These are phyloP conservation scores for Eurotiales sp. DNA, from an alignment of 2,329 filamentous ascomycete genomes.

Conservation along the genomic window DNA sequence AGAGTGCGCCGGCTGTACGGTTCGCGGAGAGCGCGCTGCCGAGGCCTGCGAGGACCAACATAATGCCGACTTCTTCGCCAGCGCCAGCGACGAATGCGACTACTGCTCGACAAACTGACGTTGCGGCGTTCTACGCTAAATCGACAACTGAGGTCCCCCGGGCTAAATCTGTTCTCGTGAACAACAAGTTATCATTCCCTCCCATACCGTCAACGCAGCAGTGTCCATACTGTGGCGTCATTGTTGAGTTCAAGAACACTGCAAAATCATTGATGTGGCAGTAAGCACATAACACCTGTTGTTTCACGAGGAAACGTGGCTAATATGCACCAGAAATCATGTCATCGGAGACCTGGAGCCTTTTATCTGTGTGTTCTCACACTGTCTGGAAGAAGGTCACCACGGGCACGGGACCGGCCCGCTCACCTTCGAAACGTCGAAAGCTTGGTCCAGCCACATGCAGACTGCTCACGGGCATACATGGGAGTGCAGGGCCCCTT, in stretches of 20 bases:
- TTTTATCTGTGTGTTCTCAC: background rate
- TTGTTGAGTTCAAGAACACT: background rate
- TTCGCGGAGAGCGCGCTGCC: background rate
- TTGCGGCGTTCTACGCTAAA: background rate
- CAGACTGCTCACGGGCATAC: background rate
- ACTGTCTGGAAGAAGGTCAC: background rate
- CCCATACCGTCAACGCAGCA: background rate
- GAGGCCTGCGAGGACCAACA: background rate
- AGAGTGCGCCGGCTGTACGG: background rate
- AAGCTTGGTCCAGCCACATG: background rate
- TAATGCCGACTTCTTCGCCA: background rate
- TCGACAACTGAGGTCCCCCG: background rate
- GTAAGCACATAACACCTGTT: background rate
- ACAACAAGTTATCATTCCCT: background rate
- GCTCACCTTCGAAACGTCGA: background rate
- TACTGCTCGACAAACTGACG: background rate
- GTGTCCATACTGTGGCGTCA: background rate
- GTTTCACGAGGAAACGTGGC: background rate
- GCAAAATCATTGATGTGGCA: background rate
- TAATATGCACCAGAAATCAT: background rate
- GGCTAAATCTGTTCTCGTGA: background rate
- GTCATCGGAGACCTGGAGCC: background rate
- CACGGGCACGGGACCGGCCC: background rate
- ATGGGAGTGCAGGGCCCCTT: background rate
- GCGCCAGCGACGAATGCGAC: background rate